These are phyloP conservation scores for Lentinula aciculospora DNA, from an alignment of 768 basidiomycete genomes.

Conservation along the genomic window DNA sequence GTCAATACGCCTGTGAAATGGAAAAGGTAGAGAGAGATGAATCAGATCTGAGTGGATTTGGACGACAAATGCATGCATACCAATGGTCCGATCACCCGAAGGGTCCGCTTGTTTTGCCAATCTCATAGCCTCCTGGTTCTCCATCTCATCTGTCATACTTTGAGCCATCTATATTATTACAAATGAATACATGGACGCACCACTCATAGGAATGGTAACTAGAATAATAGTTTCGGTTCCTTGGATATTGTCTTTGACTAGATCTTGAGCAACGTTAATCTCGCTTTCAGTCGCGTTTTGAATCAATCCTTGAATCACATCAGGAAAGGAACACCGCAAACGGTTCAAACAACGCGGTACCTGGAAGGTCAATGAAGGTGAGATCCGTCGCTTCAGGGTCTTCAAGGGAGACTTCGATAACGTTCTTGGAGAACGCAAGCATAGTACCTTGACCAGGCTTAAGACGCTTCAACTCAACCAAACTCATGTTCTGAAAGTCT, in stretches of 20 bases:
- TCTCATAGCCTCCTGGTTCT: constrained; percentile 37
- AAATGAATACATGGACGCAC: constrained; percentile 13
- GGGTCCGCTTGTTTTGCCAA: constrained; percentile 32
- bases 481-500: constrained; percentile 21
- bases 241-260: background rate
- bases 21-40: background rate
- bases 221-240: constrained; percentile 33
- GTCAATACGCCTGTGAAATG: background rate
- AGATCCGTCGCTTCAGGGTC: constrained; percentile 14
- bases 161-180: background rate
- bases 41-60: background rate
- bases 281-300: constrained; percentile 21
- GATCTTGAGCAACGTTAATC: background rate
- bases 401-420: constrained; percentile 9
- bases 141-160: constrained; percentile 32
- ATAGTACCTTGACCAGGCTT: constrained; percentile 1
- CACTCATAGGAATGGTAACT: constrained; percentile 37
- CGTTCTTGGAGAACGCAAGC: constrained; percentile 13
- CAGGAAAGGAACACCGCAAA: background rate
- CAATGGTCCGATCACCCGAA: constrained; percentile 34
- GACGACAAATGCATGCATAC: constrained; percentile 12
- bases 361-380: constrained; percentile 17
- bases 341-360: background rate
- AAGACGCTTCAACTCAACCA: constrained; percentile 12
- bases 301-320: constrained; percentile 27